These are phyloP conservation scores for Pseudozyma pruni DNA, from an alignment of 1,284 basidiomycete species.

Conservation along the genomic window DNA sequence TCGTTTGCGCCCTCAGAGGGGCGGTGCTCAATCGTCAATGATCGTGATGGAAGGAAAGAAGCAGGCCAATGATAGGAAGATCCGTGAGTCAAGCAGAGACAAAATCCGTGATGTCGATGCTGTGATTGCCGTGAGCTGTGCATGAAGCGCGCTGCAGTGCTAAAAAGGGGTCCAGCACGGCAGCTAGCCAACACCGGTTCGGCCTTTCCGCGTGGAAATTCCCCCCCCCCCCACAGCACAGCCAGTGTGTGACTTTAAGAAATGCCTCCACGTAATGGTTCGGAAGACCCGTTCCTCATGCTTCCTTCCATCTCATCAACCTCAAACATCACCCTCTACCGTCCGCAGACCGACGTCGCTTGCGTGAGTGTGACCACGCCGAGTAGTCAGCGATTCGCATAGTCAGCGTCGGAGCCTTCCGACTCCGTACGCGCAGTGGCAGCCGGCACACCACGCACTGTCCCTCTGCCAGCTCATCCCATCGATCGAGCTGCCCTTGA, in stretches of 20 bases:
- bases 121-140: background rate
- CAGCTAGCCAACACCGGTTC: background rate
- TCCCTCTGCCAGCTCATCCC: too few species aligned
- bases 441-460: too few species aligned
- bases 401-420: too few species aligned
- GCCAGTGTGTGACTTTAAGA: background rate
- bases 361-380: too few species aligned
- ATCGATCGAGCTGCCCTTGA: too few species aligned
- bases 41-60: too few species aligned
- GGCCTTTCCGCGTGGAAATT: constrained; percentile 18
- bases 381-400: too few species aligned
- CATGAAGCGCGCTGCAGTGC: background rate
- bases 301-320: constrained; percentile 1
- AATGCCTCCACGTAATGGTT: constrained; percentile 21
- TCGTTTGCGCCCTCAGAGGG: background rate
- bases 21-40: background rate
- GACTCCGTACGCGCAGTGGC: too few species aligned
- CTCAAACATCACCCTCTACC: too few species aligned
- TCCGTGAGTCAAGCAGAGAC: background rate
- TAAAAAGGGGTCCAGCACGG: constrained; percentile 7
- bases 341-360: too few species aligned
- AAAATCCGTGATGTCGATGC: background rate
- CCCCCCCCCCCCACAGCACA: background rate
- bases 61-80: background rate
- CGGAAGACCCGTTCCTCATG: constrained; percentile 1